Base-by-base conservation (phyloP, 1,139 yeast species). In the Meyerozyma guilliermondii region DNA sequence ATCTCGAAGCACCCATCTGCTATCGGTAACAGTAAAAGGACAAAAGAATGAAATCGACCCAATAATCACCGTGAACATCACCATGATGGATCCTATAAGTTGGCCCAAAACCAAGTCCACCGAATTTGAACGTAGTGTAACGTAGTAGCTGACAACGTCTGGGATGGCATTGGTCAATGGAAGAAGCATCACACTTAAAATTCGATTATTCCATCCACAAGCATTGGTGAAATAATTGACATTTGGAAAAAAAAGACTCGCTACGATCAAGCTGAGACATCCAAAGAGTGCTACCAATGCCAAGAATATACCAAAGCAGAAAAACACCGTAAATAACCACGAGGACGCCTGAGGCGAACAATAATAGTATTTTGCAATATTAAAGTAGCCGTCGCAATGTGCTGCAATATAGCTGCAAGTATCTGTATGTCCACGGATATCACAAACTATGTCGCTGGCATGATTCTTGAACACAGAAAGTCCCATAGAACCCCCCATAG, bases 111-210 rank as follows among this genome's bases (percentile, higher is more conserved):
- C 70, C 34, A 71, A 52, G 43, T 69, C 69, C 1, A 63, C 52
- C 3, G 71, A 62, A 14, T 62, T 58, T 4, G 63, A 51, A 18
- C 54, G 50, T 14, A 71, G 52, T 5, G 70, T 61, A 27, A 64
- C 58, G 40, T 65, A 60, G 51, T 68, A 69, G 46, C 63, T 68
- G 36, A 70, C 50, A 24, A 71, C 53, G 51, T 71, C 77, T 11
- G 74, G 74, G 22, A 65, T 52, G 4, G 73, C 65, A 48, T 71
- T 71, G 16, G 70, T 58, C 24, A 68, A 51, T 1, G 77, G 77
- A 6, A 71, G 61, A 13, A 71, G 50, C 4, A 69, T 56, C 43
- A 65, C 67, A 43, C 70, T 62, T 33, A 70, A 46, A 27, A 68
- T 53, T 41, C 65, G 65, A 39, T 60, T 60, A 43, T 60, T 65